Evolutionary conservation across 140 eudicot genomes (phyloP), one percentile per base, ranked within the genome.

Genomic region (Flaveria floridana): DNA sequence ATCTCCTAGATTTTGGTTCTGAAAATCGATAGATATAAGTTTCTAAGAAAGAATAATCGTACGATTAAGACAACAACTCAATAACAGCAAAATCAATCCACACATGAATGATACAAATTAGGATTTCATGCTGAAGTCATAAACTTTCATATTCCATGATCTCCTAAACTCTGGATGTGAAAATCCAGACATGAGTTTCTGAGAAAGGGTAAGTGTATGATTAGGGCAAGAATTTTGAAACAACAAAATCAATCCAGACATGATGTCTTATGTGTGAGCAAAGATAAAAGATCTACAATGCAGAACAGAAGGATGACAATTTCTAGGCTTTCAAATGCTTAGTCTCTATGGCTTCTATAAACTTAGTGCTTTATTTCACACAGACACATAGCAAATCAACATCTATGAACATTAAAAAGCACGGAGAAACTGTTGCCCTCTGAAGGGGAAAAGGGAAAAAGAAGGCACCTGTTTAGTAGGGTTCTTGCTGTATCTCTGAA

Each of bases 291-390:
- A 16, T 48, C 62, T 70, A 23, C 55, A 70, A 70, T 70, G 15
- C 62, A 70, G n/a, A 48, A 48, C 48, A 7, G 30, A 21, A 70
- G 37, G 8, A 48, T 51, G 65, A 16, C 75, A 70, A 4, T 21
- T 51, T 70, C 50, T 51, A 26, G 62, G 25, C 46, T 70, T 70
- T 23, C 25, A 15, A 48, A 47, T 23, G 59, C 46, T 39, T 47
- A 3, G 53, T 47, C n/a, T 47, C 53, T 47, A 47, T 3, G 23
- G 12, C n/a, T 57, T 16, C 34, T 68, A 41, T 44, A 34, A 67
- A 68, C 72, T 44, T 68, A 68, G 19, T 20, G 56, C 55, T 55
- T 59, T 59, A 7, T 59, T 59, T n/a, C 41, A 61, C 66, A 59
- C 65, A 61, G 34, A 57, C 5, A 61, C 23, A 61, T 3, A 61